Conservation (phyloP, 2,329 filamentous ascomycete species). For the Botrytis deweyae region DNA sequence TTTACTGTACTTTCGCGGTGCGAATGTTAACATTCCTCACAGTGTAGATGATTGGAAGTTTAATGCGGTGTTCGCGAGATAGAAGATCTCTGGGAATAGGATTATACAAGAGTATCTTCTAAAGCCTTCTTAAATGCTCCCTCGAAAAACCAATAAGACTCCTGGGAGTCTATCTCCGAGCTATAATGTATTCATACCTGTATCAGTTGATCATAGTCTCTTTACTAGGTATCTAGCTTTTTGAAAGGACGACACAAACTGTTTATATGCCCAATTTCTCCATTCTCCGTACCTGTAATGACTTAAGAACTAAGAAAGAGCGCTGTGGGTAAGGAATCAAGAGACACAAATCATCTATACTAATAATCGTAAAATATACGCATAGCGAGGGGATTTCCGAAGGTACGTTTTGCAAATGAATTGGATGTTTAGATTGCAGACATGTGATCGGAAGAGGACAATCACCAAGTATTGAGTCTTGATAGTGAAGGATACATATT, state of each 20-base stretch:
- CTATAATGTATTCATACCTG: background rate
- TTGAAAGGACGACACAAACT: background rate
- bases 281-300: background rate
- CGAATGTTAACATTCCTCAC: no score
- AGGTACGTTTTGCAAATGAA: no score
- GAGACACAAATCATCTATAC: background rate
- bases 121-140: background rate
- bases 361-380: fast-evolving
- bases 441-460: background rate
- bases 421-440: background rate
- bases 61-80: no score
- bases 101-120: background rate
- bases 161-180: background rate
- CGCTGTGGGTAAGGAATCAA: fast-evolving
- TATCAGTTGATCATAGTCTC: background rate
- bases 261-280: background rate
- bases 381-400: background rate
- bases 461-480: background rate
- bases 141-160: background rate
- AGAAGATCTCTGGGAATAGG: background rate
- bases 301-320: background rate
- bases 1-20: no score
- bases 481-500: background rate
- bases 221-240: background rate
- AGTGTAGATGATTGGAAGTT: no score